Conservation (phyloP, 2,329 filamentous ascomycete genomes). For the Grosmannia huntii region DNA sequence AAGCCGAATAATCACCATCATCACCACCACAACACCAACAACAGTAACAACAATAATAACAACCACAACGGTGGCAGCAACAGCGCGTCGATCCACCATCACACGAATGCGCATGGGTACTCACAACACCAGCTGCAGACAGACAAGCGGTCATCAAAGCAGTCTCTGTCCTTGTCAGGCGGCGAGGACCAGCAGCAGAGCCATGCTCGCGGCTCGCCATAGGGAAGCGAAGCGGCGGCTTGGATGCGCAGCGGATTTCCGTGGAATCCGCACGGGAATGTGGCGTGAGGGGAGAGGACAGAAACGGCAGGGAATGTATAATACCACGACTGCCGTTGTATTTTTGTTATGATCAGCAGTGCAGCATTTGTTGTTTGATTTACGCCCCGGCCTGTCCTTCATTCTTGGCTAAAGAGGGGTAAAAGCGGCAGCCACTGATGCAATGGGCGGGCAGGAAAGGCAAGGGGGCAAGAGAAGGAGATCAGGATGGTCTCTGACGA, state of each 20-base stretch:
- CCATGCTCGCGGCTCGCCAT: slow-evolving; percentile 9
- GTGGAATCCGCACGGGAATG: background rate
- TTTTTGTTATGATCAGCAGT: slow-evolving; percentile 4
- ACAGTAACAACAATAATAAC: slow-evolving; percentile 15
- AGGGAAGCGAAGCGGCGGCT: slow-evolving; percentile 5
- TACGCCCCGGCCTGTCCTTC: background rate
- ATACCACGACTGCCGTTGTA: slow-evolving; percentile 1
- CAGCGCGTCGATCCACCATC: slow-evolving; percentile 15
- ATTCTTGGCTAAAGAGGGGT: background rate
- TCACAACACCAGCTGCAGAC: slow-evolving; percentile 3
- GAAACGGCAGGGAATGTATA: slow-evolving; percentile 5
- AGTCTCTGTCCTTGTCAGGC: background rate
- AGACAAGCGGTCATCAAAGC: slow-evolving; percentile 9
- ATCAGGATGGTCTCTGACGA: background rate
- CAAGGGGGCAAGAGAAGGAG: background rate
- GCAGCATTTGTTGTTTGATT: slow-evolving; percentile 6
- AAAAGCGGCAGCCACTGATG: background rate
- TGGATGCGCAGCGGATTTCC: background rate
- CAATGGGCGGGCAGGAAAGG: background rate
- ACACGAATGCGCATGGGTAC: background rate
- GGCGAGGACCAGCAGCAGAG: slow-evolving; percentile 8
- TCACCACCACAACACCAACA: slow-evolving; percentile 19
- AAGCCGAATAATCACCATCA: slow-evolving; percentile 44
- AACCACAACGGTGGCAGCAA: slow-evolving; percentile 11
- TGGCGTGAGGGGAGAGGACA: background rate